These are phyloP conservation scores for Candida fluviatilis DNA, from an alignment of 805 yeast species.

Conservation along the genomic window DNA sequence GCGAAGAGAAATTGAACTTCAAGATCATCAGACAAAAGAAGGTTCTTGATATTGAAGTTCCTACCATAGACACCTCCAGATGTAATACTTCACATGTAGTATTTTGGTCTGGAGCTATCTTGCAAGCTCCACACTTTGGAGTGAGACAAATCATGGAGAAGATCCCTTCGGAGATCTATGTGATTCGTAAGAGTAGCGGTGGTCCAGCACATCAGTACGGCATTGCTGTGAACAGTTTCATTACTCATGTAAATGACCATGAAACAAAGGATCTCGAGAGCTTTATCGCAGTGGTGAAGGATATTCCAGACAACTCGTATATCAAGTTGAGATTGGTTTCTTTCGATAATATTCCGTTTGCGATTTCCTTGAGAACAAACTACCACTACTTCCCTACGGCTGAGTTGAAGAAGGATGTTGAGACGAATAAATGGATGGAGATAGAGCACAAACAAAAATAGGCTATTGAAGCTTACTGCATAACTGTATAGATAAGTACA, in stretches of 20 bases:
- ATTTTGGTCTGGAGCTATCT: constrained; percentile 77
- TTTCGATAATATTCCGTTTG: constrained; percentile 83
- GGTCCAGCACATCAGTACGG: constrained; percentile 86
- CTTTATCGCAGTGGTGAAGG: constrained; percentile 61
- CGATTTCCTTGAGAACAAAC: constrained; percentile 79
- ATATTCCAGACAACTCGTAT: constrained; percentile 74
- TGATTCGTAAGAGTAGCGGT: constrained; percentile 69
- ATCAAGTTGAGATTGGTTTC: constrained; percentile 77
- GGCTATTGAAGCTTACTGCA: too few relatives aligned
- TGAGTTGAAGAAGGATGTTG: constrained; percentile 48
- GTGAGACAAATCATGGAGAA: constrained; percentile 78
- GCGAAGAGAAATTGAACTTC: constrained; percentile 45
- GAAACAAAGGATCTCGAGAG: constrained; percentile 67
- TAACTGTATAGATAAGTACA: too few relatives aligned
- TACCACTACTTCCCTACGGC: constrained; percentile 84
- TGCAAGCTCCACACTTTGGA: constrained; percentile 91
- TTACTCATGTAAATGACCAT: constrained; percentile 81
- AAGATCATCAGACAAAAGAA: constrained; percentile 69
- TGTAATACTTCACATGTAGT: constrained; percentile 63
- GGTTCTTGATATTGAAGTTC: constrained; percentile 56
- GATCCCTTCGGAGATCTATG: constrained; percentile 81
- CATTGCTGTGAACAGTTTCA: constrained; percentile 73
- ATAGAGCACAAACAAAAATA: constrained; percentile 36
- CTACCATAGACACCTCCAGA: constrained; percentile 57
- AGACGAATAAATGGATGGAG: constrained; percentile 45